Conservation (phyloP, 192 early-diverging fungal genomes). For the Linnemannia schmuckeri region DNA sequence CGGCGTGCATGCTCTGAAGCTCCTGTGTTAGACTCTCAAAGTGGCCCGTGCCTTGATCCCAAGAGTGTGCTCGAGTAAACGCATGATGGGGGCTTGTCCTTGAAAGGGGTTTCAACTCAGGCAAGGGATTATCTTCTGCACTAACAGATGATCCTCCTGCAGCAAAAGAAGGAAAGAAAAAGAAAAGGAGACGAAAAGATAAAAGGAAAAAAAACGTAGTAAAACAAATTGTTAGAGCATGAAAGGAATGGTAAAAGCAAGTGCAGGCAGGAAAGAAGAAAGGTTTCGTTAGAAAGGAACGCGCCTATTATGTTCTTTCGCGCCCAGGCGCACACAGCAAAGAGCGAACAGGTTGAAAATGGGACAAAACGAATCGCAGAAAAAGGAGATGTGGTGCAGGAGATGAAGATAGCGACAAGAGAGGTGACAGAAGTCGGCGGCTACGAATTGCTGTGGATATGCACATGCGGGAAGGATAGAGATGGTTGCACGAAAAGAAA, state of each 20-base stretch:
- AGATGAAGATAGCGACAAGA: neutral
- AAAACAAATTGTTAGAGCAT: neutral
- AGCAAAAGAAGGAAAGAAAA: neutral
- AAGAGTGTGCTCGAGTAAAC: neutral
- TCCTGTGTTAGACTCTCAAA: neutral
- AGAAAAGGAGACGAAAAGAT: neutral
- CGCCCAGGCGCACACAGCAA: neutral
- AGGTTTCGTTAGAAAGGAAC: neutral
- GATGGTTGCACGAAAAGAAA: neutral
- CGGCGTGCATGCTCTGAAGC: neutral
- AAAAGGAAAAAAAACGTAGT: neutral
- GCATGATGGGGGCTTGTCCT: conserved; percentile 1
- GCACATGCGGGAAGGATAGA: neutral
- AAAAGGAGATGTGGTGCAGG: neutral
- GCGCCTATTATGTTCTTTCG: neutral
- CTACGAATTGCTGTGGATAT: neutral
- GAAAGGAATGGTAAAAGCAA: neutral
- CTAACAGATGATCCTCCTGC: neutral
- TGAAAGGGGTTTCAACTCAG: neutral
- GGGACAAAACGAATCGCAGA: neutral
- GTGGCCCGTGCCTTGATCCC: conserved; percentile 5
- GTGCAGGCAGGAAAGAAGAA: neutral
- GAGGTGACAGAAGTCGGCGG: neutral
- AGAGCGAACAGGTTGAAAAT: neutral
- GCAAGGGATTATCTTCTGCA: neutral